Evolutionary conservation across 306 rosid genomes (phyloP), one percentile per base, ranked within the genome.

Genomic region (Canavalia ensiformis): DNA sequence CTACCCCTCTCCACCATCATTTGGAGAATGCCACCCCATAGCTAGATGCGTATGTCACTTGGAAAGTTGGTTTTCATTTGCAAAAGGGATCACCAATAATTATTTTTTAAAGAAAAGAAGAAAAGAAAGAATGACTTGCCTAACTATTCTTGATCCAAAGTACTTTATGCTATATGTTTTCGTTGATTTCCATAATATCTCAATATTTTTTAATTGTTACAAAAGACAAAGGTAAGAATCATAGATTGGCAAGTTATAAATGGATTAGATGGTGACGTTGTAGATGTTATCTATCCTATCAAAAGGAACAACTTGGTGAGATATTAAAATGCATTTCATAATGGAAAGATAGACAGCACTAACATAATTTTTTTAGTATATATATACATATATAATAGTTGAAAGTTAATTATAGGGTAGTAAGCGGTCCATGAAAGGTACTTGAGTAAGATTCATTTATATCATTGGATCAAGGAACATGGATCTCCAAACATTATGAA

Each of bases 201-300:
- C 75, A 29, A 72, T 65, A 57, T 58, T 76, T 59, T 58, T 76
- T 59, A 50, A 77, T 73, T 11, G 47, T 25, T 13, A 57, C 46
- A 68, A 59, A 71, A 79, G 85, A 72, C 52, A 85, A 28, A 71
- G 55, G 55, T 76, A 12, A 34, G 79, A 37, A 75, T 72, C 51
- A 74, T 51, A 82, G 70, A 71, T 49, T 78, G 81, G 77, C 69
- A 69, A 76, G 78, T 76, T 63, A 62, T 55, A 74, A 82, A 84
- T 86, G 81, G 78, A 82, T 85, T 52, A 79, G 91, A 91, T 84
- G 65, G 85, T 49, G 92, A 86, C 89, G 68, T 63, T 68, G 77
- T 75, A 81, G 90, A 81, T 81, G 79, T 77, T 81, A 72, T 80
- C 78, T 59, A 46, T 71, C 77, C 78, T 60, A 39, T 87, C 85